These are phyloP conservation scores for Podospora bellae-mahoneyi DNA, from an alignment of 495 filamentous ascomycete genomes.

Conservation along the genomic window DNA sequence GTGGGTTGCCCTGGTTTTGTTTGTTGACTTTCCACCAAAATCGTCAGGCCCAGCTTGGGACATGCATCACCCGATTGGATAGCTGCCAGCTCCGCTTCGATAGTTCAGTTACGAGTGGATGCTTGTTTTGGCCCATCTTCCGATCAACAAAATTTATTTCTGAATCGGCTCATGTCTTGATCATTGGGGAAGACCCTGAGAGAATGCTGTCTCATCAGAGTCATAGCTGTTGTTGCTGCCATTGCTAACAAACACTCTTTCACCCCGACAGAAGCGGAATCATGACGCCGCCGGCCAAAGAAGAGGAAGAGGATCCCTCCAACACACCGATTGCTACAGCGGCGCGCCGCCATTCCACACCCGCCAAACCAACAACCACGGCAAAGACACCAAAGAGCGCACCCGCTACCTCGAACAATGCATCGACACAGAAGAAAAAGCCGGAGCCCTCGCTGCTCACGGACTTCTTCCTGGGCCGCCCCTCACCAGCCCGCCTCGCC, in stretches of 20 bases:
- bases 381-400: constrained; percentile 41
- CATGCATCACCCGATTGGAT: constrained; percentile 18
- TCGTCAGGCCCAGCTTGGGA: constrained; percentile 11
- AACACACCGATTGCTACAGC: constrained; percentile 20
- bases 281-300: constrained; percentile 31
- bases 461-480: constrained; percentile 54
- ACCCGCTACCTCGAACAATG: constrained; percentile 33
- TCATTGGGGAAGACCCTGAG: constrained; percentile 1
- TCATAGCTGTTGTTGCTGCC: background rate
- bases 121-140: background rate
- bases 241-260: constrained; percentile 20
- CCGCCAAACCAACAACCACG: constrained; percentile 26
- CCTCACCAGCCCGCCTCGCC: constrained; percentile 42
- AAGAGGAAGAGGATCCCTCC: constrained; percentile 22
- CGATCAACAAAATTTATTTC: constrained; percentile 12
- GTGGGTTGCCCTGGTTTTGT: constrained; percentile 22
- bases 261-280: constrained; percentile 18
- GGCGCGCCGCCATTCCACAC: constrained; percentile 19
- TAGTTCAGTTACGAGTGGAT: constrained; percentile 10
- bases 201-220: constrained; percentile 13
- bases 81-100: constrained; percentile 1
- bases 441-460: constrained; percentile 46
- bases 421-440: constrained; percentile 33
- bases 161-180: constrained; percentile 16
- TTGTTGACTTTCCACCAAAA: constrained; percentile 25